phyloP scores from a whole-genome alignment of 2,329 filamentous ascomycete species.

The Trichoderma atrobrunneum region DNA sequence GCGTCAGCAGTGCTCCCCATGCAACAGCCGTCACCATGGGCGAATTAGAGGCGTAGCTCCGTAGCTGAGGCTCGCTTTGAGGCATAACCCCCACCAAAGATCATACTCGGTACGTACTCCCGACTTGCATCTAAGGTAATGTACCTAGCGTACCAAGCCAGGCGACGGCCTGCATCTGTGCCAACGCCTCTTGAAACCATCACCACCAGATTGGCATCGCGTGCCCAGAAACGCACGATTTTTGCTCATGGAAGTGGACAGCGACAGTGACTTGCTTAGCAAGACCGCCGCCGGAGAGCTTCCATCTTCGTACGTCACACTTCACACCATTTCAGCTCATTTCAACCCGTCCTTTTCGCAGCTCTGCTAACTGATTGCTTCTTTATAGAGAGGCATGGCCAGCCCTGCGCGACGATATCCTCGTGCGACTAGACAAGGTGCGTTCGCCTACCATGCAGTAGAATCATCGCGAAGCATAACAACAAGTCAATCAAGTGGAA shows the following conservation, averaged over 20 bases:
- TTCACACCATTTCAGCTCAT: background rate
- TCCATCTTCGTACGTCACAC: slow-evolving; percentile 53
- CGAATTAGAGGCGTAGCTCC: slow-evolving; percentile 25
- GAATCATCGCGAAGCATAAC: background rate
- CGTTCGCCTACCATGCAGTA: background rate
- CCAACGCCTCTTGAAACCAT: background rate
- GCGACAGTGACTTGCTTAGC: slow-evolving; percentile 40
- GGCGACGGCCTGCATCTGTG: background rate
- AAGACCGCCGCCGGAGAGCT: slow-evolving; percentile 49
- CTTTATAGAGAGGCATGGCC: slow-evolving; percentile 65
- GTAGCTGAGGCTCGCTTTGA: background rate
- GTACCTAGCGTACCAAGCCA: background rate
- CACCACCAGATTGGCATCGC: background rate
- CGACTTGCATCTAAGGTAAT: background rate
- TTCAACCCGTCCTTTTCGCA: background rate
- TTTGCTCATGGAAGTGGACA: slow-evolving; percentile 53
- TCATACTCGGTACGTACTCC: background rate
- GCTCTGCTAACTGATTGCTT: slow-evolving; percentile 22
- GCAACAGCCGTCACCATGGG: slow-evolving; percentile 32
- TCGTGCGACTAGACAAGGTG: slow-evolving; percentile 66
- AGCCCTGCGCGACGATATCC: slow-evolving; percentile 59
- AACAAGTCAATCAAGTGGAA: background rate
- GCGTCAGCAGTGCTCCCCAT: slow-evolving; percentile 29
- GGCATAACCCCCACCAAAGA: background rate
- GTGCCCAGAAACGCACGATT: slow-evolving; percentile 1